These are phyloP conservation scores for Colletotrichum caudatum DNA, from an alignment of 2,329 filamentous ascomycete species.

Conservation along the genomic window DNA sequence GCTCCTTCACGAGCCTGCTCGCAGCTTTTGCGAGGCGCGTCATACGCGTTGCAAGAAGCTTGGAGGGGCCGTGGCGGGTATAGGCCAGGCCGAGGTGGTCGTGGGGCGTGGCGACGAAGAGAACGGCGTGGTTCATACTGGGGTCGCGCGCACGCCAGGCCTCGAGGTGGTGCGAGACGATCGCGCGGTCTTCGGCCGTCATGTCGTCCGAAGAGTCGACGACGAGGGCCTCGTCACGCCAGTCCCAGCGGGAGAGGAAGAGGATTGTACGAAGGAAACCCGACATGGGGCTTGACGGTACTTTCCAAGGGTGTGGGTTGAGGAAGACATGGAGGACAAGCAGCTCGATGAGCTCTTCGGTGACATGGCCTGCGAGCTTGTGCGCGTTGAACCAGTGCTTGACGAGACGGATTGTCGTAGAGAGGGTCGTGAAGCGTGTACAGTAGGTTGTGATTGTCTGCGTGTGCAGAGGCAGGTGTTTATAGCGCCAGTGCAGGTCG, in stretches of 20 bases:
- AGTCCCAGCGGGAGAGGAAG: constrained; percentile 90
- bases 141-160: constrained; percentile 91
- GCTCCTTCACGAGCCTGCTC: constrained; percentile 67
- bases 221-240: constrained; percentile 84
- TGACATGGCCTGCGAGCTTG: constrained; percentile 80
- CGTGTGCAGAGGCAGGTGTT: constrained; percentile 80
- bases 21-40: constrained; percentile 84
- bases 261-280: constrained; percentile 86
- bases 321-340: constrained; percentile 83
- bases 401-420: constrained; percentile 82
- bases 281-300: constrained; percentile 80
- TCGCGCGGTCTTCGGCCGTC: constrained; percentile 68
- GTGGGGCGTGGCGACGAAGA: constrained; percentile 85
- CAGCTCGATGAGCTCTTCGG: constrained; percentile 86
- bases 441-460: constrained; percentile 84
- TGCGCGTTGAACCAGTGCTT: constrained; percentile 93
- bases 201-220: constrained; percentile 80
- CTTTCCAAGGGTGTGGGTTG: constrained; percentile 82
- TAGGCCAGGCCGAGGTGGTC: constrained; percentile 84
- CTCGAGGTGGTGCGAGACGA: constrained; percentile 78
- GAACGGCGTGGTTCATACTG: constrained; percentile 82
- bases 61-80: constrained; percentile 78
- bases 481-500: constrained; percentile 76
- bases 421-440: constrained; percentile 83
- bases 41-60: constrained; percentile 87